Evolutionary conservation across 1,284 basidiomycete species (phyloP).

Genomic region (Marasmius fiardii): DNA sequence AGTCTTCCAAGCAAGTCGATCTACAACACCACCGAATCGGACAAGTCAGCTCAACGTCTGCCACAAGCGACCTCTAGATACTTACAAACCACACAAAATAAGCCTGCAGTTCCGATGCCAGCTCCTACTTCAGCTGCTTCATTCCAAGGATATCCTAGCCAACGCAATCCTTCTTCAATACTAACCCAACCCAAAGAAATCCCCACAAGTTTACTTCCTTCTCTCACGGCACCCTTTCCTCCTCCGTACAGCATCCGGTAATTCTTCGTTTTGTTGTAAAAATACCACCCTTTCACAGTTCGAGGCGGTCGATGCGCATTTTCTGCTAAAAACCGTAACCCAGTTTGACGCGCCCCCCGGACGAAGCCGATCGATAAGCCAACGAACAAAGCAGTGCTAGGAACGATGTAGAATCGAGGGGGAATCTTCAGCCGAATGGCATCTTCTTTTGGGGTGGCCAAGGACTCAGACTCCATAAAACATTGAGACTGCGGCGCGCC

Average conservation of each 20-base stretch:
- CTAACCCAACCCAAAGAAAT: constrained; percentile 63
- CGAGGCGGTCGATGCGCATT: constrained; percentile 75
- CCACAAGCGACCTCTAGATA: too few relatives aligned
- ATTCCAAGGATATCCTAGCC: constrained; percentile 40
- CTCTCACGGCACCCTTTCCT: constrained; percentile 60
- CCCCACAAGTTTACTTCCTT: constrained; percentile 53
- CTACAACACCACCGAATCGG: constrained; percentile 30
- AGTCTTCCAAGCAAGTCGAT: constrained; percentile 55
- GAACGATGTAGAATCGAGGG: constrained; percentile 32
- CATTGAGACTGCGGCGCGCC: not conserved
- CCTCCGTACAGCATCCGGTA: constrained; percentile 75
- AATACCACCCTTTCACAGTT: constrained; percentile 86
- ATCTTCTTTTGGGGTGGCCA: not conserved
- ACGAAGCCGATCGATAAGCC: constrained; percentile 68
- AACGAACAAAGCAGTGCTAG: constrained; percentile 51
- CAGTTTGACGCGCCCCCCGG: constrained; percentile 64
- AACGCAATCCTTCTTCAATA: constrained; percentile 58
- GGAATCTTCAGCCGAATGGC: constrained; percentile 11
- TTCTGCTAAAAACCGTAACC: constrained; percentile 55
- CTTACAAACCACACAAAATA: constrained; percentile 66
- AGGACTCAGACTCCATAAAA: not conserved
- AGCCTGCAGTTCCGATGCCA: constrained; percentile 55
- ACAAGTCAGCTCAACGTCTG: constrained; percentile 7
- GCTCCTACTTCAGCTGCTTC: constrained; percentile 58
- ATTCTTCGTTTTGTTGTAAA: constrained; percentile 92